Percentiles rank a stretch among this genome's conserved stretches.
Evolutionary conservation across 495 filamentous ascomycete genomes (phyloP).

Genomic region (Xylaria sp.): DNA sequence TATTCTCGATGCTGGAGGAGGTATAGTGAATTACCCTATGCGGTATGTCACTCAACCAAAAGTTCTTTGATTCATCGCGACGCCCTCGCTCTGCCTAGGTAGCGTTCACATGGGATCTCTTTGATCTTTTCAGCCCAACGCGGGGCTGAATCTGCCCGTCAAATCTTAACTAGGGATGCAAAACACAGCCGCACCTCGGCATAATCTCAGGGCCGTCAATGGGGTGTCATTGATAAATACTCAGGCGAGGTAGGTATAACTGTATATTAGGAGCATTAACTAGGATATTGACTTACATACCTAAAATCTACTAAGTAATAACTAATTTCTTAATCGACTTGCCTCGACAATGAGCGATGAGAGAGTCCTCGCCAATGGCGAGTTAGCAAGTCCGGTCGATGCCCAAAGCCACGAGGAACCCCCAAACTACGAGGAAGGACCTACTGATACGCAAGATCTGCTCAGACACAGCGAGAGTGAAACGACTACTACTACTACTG

Average conservation of each 20-base stretch:
- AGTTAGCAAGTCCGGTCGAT: too few species aligned
- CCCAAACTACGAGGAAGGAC: not conserved
- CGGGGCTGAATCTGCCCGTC: not conserved
- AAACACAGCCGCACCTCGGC: conserved; percentile 5
- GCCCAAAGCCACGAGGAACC: not conserved
- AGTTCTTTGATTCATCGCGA: not conserved
- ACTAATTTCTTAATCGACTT: not conserved
- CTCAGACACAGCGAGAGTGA: not conserved
- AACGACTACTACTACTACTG: too few species aligned
- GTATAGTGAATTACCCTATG: not conserved
- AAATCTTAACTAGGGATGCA: not conserved
- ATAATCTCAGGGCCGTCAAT: too few species aligned
- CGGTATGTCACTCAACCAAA: not conserved
- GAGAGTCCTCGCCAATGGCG: not conserved
- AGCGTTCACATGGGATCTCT: not conserved
- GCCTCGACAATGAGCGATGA: not conserved
- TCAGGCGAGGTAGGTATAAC: not conserved
- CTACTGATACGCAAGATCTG: not conserved
- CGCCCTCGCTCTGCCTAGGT: not conserved
- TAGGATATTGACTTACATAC: not conserved
- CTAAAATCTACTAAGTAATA: too few species aligned
- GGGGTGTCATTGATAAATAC: not conserved
- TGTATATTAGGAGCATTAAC: not conserved
- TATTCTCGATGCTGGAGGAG: too few species aligned
- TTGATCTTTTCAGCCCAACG: not conserved